These are phyloP conservation scores for Camillea tinctor DNA, from an alignment of 2,329 filamentous ascomycete genomes.

Conservation along the genomic window DNA sequence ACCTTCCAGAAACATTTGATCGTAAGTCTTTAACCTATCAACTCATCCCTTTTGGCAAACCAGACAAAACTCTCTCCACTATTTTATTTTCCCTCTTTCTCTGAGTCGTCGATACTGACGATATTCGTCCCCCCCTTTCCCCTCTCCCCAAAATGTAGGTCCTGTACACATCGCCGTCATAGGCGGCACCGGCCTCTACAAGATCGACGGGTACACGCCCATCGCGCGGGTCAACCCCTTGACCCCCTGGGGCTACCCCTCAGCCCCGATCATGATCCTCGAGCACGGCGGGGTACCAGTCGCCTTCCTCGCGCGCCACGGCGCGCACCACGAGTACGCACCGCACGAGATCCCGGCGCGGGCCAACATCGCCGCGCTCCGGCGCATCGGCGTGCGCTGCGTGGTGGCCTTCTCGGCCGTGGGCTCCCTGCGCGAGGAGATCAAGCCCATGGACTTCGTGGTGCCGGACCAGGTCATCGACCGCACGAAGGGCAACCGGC, in stretches of 20 bases:
- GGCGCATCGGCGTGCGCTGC: conserved; percentile 82
- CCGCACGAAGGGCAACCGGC: conserved; percentile 89
- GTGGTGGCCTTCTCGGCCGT: conserved; percentile 96
- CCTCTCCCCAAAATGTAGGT: conserved; percentile 39
- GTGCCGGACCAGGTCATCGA: conserved; percentile 96
- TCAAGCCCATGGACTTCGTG: conserved; percentile 95
- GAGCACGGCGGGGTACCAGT: conserved; percentile 80
- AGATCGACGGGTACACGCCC: conserved; percentile 82
- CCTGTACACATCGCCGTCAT: conserved; percentile 84
- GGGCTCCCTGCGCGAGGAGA: conserved; percentile 85
- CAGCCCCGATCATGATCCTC: conserved; percentile 77
- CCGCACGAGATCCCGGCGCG: conserved; percentile 93
- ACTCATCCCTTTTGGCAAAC: background rate
- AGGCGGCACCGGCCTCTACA: conserved; percentile 87
- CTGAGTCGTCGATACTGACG: conserved; percentile 5
- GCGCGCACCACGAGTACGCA: conserved; percentile 80
- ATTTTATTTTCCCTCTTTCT: background rate
- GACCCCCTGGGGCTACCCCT: conserved; percentile 87
- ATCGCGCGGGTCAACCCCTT: conserved; percentile 72
- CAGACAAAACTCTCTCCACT: no score
- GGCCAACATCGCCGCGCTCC: conserved; percentile 97
- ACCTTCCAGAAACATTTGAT: conserved; percentile 58
- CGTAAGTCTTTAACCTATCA: conserved; percentile 41
- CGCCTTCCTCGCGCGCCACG: conserved; percentile 93
- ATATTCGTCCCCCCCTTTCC: no score